Evolutionary conservation across 2,329 filamentous ascomycete genomes (phyloP).

Genomic region (Magnaporthales sp.): DNA sequence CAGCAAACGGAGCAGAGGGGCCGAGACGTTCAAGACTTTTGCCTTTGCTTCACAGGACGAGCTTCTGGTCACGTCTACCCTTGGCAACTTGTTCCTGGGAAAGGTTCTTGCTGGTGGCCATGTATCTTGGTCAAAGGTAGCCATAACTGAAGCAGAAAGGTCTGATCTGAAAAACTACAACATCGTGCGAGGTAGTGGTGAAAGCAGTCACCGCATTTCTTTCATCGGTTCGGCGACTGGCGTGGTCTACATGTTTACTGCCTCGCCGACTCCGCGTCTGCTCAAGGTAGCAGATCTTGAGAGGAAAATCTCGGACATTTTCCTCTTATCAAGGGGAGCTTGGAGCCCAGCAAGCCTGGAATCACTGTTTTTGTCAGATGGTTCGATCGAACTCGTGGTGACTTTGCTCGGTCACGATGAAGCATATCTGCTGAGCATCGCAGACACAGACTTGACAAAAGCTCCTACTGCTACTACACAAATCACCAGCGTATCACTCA

Average conservation of each 20-base stretch:
- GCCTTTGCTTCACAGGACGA: constrained; percentile 71
- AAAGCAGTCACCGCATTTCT: constrained; percentile 24
- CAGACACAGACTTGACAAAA: background rate
- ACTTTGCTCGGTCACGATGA: constrained; percentile 36
- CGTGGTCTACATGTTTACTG: constrained; percentile 34
- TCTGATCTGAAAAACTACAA: constrained; percentile 37
- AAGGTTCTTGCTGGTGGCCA: background rate
- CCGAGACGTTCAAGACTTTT: constrained; percentile 15
- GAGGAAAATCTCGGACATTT: constrained; percentile 43
- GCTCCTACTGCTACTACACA: background rate
- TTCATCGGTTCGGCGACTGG: constrained; percentile 41
- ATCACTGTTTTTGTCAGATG: background rate
- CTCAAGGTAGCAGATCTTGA: constrained; percentile 26
- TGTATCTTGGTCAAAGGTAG: constrained; percentile 35
- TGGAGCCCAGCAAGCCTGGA: background rate
- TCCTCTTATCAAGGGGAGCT: constrained; percentile 16
- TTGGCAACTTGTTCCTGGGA: constrained; percentile 12
- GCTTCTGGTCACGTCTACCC: constrained; percentile 45
- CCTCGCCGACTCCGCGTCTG: constrained; percentile 16
- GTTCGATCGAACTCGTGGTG: constrained; percentile 24
- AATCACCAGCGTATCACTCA: constrained; percentile 19
- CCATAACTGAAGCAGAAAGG: constrained; percentile 21
- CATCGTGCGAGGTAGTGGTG: constrained; percentile 22
- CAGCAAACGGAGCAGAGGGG: background rate
- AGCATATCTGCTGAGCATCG: constrained; percentile 17